Conservation (phyloP, 805 yeast species). For the Pichia cephalocereana region DNA sequence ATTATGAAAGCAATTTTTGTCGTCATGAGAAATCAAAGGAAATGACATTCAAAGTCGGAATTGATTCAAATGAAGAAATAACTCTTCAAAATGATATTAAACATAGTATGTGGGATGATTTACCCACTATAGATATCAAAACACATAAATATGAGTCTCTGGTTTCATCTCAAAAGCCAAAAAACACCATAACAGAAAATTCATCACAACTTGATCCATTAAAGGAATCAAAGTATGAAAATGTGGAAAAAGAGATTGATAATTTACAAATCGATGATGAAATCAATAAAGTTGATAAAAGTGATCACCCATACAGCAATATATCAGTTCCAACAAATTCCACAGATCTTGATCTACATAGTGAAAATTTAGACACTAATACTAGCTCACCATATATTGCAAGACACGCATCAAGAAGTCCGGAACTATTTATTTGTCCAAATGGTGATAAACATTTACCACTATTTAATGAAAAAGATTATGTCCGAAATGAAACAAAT, state of each 20-base stretch:
- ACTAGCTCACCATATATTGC: neutral
- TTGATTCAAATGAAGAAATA: conserved; percentile 5
- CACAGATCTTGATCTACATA: neutral
- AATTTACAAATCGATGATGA: neutral
- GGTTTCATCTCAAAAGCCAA: neutral
- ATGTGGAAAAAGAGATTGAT: neutral
- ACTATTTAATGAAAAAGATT: conserved; percentile 5
- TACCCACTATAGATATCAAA: neutral
- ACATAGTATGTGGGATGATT: conserved; percentile 6
- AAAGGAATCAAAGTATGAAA: neutral
- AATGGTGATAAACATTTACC: neutral
- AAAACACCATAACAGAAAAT: neutral
- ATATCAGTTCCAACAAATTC: neutral
- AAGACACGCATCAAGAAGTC: neutral
- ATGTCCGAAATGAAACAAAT: conserved; percentile 4
- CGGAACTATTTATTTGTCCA: neutral
- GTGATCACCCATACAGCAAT: too few species aligned
- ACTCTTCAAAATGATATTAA: conserved; percentile 4
- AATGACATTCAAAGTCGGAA: conserved; percentile 3
- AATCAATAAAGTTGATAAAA: neutral
- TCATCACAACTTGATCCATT: neutral
- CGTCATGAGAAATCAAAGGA: conserved; percentile 10
- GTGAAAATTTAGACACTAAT: neutral
- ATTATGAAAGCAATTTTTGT: conserved; percentile 19
- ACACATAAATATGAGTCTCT: neutral